These are phyloP conservation scores for Kwoniella sp. DNA, from an alignment of 768 basidiomycete genomes.

Conservation along the genomic window DNA sequence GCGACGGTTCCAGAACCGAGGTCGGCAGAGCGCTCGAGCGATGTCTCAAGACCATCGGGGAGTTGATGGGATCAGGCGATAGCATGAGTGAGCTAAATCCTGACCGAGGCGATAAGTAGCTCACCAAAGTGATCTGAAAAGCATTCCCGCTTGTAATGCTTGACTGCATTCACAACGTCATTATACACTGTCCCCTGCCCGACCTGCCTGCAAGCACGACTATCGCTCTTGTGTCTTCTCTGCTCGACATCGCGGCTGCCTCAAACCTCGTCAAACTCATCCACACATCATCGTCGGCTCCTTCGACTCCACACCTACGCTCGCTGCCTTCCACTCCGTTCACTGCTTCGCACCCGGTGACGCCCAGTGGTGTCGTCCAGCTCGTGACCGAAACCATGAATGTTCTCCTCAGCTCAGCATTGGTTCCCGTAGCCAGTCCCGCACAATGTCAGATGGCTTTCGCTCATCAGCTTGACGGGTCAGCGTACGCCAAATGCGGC, in stretches of 20 bases:
- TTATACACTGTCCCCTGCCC: constrained; percentile 26
- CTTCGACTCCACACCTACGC: constrained; percentile 18
- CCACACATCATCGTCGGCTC: constrained; percentile 17
- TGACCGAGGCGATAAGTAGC: not conserved
- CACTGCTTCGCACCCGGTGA: constrained; percentile 23
- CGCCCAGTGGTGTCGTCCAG: constrained; percentile 31
- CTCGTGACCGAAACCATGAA: constrained; percentile 28
- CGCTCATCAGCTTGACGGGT: constrained; percentile 7
- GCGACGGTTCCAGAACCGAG: constrained; percentile 9
- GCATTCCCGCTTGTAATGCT: constrained; percentile 38
- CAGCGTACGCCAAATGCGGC: constrained; percentile 7
- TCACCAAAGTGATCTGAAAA: constrained; percentile 4
- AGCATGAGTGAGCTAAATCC: constrained; percentile 18
- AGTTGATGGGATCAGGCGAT: constrained; percentile 16
- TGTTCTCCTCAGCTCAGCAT: constrained; percentile 24
- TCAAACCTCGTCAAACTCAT: constrained; percentile 34
- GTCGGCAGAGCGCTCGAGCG: constrained; percentile 17
- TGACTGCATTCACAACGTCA: constrained; percentile 23
- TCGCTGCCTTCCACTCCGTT: constrained; percentile 4
- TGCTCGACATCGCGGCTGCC: constrained; percentile 23
- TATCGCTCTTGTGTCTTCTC: constrained; percentile 8
- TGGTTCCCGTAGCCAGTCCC: constrained; percentile 14
- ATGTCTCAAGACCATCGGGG: constrained; percentile 17
- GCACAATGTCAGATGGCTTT: constrained; percentile 10
- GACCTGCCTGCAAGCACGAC: constrained; percentile 5